Evolutionary conservation across 2,329 filamentous ascomycete genomes (phyloP).

Genomic region (Fusarium sp.): DNA sequence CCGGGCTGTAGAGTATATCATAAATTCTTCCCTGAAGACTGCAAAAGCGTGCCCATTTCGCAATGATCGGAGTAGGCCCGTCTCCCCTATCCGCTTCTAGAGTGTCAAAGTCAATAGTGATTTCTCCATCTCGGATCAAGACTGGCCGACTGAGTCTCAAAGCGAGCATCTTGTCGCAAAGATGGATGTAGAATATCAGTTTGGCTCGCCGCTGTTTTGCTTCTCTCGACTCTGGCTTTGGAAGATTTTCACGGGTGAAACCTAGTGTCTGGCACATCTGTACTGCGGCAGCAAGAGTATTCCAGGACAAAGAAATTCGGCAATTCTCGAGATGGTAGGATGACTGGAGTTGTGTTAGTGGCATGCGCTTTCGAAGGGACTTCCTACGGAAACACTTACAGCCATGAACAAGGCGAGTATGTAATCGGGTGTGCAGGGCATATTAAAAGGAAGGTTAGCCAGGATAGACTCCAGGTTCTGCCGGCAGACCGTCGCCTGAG

Average conservation of each 20-base stretch:
- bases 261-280: conserved; percentile 8
- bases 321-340: neutral
- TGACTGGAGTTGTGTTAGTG: neutral
- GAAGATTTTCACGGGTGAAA: neutral
- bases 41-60: neutral
- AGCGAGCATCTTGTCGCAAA: conserved; percentile 11
- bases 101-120: neutral
- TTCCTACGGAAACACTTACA: neutral
- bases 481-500: neutral
- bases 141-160: neutral
- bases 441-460: neutral
- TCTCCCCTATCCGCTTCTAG: neutral
- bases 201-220: neutral
- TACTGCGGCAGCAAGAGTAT: neutral
- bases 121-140: neutral
- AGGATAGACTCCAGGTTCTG: conserved; percentile 1
- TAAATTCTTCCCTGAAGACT: neutral
- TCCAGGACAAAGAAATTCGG: conserved; percentile 3
- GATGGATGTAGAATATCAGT: neutral
- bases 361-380: fast-evolving
- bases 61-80: neutral
- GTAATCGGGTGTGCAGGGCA: neutral
- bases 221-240: neutral
- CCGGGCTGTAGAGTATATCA: neutral
- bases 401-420: neutral